A percentile compares a stretch with the other conserved stretches of the same genome.
phyloP scores from a whole-genome alignment of 2,329 filamentous ascomycete genomes.

The Stagonosporopsis chrysanthemi region DNA sequence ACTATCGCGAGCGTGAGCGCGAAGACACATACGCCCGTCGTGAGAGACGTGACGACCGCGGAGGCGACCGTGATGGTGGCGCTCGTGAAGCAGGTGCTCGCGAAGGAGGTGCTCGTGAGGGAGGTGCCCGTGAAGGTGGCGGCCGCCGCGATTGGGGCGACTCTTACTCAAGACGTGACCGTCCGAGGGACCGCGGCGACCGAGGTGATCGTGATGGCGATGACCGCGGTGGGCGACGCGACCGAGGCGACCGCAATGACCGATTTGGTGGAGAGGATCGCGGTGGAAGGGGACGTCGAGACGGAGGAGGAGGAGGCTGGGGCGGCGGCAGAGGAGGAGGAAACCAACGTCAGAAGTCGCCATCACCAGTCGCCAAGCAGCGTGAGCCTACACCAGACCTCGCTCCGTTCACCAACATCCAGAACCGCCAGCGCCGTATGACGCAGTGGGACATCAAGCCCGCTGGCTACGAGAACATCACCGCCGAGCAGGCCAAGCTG shows the following conservation, averaged over 20 bases:
- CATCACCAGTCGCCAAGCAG: constrained; percentile 81
- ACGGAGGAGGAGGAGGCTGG: constrained; percentile 26
- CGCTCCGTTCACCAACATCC: constrained; percentile 80
- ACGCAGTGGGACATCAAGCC: constrained; percentile 99
- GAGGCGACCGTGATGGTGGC: constrained; percentile 52
- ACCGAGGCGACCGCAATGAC: constrained; percentile 53
- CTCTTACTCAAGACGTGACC: constrained; percentile 48
- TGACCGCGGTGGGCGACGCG: constrained; percentile 44
- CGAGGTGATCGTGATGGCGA: constrained; percentile 44
- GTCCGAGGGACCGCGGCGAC: constrained; percentile 41
- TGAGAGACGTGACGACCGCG: constrained; percentile 60
- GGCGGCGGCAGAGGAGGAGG: constrained; percentile 29
- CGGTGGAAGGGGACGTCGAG: constrained; percentile 35
- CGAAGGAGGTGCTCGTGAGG: constrained; percentile 45
- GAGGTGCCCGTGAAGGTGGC: background rate
- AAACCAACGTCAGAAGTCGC: constrained; percentile 70
- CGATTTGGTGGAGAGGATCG: constrained; percentile 53
- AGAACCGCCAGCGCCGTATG: constrained; percentile 87
- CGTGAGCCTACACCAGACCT: constrained; percentile 96
- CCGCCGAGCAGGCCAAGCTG: constrained; percentile 96
- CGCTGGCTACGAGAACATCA: constrained; percentile 96
- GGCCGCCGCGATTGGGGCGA: constrained; percentile 70
- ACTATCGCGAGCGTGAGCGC: constrained; percentile 89
- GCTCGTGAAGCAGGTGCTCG: constrained; percentile 10
- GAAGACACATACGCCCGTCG: constrained; percentile 87